These are phyloP conservation scores for Mortierella sp. DNA, from an alignment of 371 early-diverging fungal genomes.

Conservation along the genomic window DNA sequence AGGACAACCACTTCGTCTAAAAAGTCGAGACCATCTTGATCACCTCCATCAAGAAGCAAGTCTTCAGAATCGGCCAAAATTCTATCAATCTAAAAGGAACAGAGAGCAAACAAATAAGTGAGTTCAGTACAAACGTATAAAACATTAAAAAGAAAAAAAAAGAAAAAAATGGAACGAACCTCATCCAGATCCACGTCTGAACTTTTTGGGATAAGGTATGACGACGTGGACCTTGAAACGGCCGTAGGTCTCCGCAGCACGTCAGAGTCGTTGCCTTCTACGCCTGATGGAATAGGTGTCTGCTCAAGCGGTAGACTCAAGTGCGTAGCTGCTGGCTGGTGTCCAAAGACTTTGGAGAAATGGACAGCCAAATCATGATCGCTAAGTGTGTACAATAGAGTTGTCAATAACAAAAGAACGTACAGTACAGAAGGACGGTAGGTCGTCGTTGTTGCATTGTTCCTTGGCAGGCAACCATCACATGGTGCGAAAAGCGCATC, in stretches of 20 bases:
- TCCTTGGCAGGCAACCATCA: no score
- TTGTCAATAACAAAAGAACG: no score
- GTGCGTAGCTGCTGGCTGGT: slow-evolving; percentile 37
- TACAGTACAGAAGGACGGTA: no score
- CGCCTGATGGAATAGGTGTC: not conserved
- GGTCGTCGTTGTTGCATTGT: no score
- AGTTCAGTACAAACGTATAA: not conserved
- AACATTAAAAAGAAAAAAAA: not conserved
- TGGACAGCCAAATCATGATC: slow-evolving; percentile 40
- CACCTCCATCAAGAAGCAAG: slow-evolving; percentile 14
- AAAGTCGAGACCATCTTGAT: slow-evolving; percentile 29
- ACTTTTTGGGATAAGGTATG: slow-evolving; percentile 32
- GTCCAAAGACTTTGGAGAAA: slow-evolving; percentile 53
- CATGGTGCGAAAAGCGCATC: no score
- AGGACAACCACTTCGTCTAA: slow-evolving; percentile 29
- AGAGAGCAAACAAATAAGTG: not conserved
- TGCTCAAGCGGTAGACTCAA: slow-evolving; percentile 26
- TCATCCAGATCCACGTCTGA: slow-evolving; percentile 31
- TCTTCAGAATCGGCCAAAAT: slow-evolving; percentile 41
- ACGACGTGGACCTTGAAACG: slow-evolving; percentile 11
- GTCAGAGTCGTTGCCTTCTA: not conserved
- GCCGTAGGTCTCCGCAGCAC: not conserved
- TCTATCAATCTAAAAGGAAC: slow-evolving; percentile 25
- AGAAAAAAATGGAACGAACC: slow-evolving; percentile 9
- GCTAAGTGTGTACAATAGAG: slow-evolving; percentile 16